Conservation (phyloP, 2,329 filamentous ascomycete genomes). For the Diplodia sapinea region DNA sequence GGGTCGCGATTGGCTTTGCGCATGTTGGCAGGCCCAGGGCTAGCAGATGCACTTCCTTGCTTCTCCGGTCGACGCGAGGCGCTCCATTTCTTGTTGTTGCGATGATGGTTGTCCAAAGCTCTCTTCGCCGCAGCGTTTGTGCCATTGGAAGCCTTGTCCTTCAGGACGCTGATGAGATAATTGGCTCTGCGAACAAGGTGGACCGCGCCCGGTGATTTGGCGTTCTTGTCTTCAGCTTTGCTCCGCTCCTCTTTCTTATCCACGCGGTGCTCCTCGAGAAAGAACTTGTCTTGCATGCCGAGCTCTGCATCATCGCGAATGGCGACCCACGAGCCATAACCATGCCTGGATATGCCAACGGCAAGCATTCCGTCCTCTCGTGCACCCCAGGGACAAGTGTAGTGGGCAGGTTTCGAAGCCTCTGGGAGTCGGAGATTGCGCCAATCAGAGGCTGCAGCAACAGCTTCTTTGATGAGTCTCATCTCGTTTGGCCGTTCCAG, state of each 20-base stretch:
- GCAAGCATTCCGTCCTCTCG: slow-evolving; percentile 97
- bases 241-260: slow-evolving; percentile 94
- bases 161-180: slow-evolving; percentile 92
- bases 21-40: slow-evolving; percentile 64
- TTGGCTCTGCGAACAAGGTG: slow-evolving; percentile 94
- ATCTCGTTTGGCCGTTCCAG: slow-evolving; percentile 90
- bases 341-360: slow-evolving; percentile 88
- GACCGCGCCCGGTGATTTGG: slow-evolving; percentile 94
- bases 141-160: slow-evolving; percentile 71
- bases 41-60: slow-evolving; percentile 69
- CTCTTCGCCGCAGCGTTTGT: slow-evolving; percentile 77
- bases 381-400: slow-evolving; percentile 89
- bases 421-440: slow-evolving; percentile 85
- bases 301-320: slow-evolving; percentile 92
- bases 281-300: slow-evolving; percentile 87
- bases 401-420: slow-evolving; percentile 89
- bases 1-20: slow-evolving; percentile 48
- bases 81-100: slow-evolving; percentile 84
- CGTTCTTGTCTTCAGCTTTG: slow-evolving; percentile 71
- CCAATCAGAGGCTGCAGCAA: slow-evolving; percentile 69
- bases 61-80: slow-evolving; percentile 59
- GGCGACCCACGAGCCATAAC: slow-evolving; percentile 92
- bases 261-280: slow-evolving; percentile 96
- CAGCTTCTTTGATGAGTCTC: slow-evolving; percentile 77
- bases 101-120: slow-evolving; percentile 88